Conservation (phyloP, 306 rosid genomes). For the Castanea sativa region DNA sequence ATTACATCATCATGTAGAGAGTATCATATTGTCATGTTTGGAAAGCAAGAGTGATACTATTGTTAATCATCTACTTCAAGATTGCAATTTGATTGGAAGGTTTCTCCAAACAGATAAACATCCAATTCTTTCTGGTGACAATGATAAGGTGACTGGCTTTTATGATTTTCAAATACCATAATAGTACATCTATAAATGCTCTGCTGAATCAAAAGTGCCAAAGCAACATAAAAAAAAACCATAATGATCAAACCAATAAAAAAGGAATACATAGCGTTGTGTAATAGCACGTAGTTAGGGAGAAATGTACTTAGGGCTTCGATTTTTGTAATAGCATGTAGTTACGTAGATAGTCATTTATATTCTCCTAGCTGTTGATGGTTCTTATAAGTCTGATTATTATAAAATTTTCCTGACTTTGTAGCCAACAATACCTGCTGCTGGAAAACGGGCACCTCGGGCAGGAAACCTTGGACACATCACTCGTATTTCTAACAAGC, state of each 20-base stretch:
- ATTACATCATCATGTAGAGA: conserved; percentile 91
- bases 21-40: conserved; percentile 77
- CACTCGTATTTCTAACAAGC: conserved; percentile 73
- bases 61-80: conserved; percentile 76
- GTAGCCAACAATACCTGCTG: conserved; percentile 76
- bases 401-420: conserved; percentile 25
- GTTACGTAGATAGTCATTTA: conserved; percentile 6
- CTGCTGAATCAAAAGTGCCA: neutral
- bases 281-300: conserved; percentile 1
- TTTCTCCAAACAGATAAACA: conserved; percentile 70
- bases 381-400: conserved; percentile 14
- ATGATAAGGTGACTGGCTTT: conserved; percentile 51
- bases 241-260: neutral
- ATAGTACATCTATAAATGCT: neutral
- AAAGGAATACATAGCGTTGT: neutral
- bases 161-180: neutral
- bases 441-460: conserved; percentile 68
- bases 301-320: neutral
- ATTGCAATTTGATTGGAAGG: conserved; percentile 80
- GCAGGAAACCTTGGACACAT: conserved; percentile 89
- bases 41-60: conserved; percentile 73
- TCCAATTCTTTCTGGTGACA: conserved; percentile 55
- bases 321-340: conserved; percentile 1
- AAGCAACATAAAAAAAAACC: neutral
- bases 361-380: neutral